Conservation (phyloP, 495 filamentous ascomycete species). For the Podospora comata region DNA sequence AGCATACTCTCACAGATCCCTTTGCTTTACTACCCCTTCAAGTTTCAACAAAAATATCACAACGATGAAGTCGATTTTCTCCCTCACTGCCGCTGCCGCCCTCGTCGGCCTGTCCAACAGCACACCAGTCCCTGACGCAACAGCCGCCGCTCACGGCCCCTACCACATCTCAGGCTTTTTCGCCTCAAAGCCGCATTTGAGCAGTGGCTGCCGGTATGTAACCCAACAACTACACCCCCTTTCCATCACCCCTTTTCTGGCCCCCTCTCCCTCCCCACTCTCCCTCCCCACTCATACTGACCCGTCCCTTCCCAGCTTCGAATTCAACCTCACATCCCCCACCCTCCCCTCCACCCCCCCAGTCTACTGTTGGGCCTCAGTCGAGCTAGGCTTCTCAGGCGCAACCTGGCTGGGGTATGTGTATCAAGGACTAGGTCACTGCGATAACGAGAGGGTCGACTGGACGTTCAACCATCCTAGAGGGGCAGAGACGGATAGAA, state of each 20-base stretch:
- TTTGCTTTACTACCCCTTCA: background rate
- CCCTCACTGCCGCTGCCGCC: background rate
- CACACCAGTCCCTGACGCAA: background rate
- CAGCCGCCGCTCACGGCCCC: conserved; percentile 2
- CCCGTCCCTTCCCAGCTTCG: conserved; percentile 1
- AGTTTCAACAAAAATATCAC: background rate
- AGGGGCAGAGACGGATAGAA: conserved; percentile 1
- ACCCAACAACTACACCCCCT: background rate
- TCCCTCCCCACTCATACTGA: background rate
- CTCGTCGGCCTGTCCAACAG: conserved; percentile 11
- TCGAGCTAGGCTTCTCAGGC: conserved; percentile 17
- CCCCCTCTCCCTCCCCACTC: background rate
- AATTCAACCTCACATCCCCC: conserved; percentile 9
- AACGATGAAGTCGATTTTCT: conserved; percentile 11
- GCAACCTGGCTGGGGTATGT: conserved; percentile 15
- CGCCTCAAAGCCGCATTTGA: conserved; percentile 13
- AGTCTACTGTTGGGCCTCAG: conserved; percentile 4
- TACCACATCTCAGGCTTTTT: conserved; percentile 15
- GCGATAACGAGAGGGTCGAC: conserved; percentile 9
- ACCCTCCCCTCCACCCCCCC: background rate
- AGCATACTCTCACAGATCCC: background rate
- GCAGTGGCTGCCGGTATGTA: conserved; percentile 9
- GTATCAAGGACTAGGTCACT: conserved; percentile 3
- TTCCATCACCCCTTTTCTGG: background rate
- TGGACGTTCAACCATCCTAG: conserved; percentile 16